These are phyloP conservation scores for Alternaria infectoria DNA, from an alignment of 2,329 filamentous ascomycete species.

Conservation along the genomic window DNA sequence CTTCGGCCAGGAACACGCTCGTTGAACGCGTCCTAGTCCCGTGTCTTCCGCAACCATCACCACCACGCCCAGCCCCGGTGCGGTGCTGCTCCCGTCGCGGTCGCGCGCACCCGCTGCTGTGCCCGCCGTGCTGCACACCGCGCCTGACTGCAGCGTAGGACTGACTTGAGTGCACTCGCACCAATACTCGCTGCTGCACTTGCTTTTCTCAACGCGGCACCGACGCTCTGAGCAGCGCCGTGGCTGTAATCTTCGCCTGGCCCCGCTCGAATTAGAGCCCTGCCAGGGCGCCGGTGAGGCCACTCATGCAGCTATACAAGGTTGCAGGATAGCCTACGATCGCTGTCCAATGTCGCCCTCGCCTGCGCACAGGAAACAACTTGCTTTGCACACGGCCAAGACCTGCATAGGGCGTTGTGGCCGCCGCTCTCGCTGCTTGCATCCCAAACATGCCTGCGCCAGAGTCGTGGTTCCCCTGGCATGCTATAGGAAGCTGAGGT, in stretches of 20 bases:
- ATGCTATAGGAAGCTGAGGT: constrained; percentile 8
- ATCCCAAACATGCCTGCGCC: constrained; percentile 19
- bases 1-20: constrained; percentile 44
- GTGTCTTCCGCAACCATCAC: constrained; percentile 25
- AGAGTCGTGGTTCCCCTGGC: constrained; percentile 30
- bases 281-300: constrained; percentile 39
- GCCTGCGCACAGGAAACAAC: constrained; percentile 33
- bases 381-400: constrained; percentile 39
- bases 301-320: constrained; percentile 48
- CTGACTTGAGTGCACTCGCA: constrained; percentile 16
- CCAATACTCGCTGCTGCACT: constrained; percentile 19
- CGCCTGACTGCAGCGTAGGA: constrained; percentile 15
- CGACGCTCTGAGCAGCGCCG: constrained; percentile 20
- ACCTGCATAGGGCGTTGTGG: constrained; percentile 33
- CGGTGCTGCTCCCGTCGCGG: constrained; percentile 14
- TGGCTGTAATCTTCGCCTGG: constrained; percentile 24
- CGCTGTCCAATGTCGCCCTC: constrained; percentile 41
- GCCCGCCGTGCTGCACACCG: constrained; percentile 6
- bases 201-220: constrained; percentile 15
- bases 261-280: constrained; percentile 39
- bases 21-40: constrained; percentile 34
- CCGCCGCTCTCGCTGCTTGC: constrained; percentile 27
- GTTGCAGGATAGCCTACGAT: constrained; percentile 37
- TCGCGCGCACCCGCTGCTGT: constrained; percentile 14
- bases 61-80: constrained; percentile 5